phyloP scores from a whole-genome alignment of 441 rosid species.

The Arabidopsis lyrata region DNA sequence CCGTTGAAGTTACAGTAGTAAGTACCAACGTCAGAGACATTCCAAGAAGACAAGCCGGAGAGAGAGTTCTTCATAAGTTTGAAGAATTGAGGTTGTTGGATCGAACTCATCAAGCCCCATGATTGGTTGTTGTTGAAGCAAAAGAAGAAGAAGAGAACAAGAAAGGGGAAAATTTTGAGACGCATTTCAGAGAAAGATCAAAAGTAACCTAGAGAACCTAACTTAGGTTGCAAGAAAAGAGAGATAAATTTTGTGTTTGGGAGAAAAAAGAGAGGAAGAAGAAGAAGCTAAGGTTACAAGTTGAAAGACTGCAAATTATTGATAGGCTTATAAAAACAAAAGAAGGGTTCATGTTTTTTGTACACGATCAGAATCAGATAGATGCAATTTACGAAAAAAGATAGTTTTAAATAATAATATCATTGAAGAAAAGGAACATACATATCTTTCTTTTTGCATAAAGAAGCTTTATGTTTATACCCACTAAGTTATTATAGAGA shows the following conservation, averaged over 20 bases:
- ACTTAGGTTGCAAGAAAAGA: conserved; percentile 52
- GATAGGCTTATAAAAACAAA: conserved; percentile 45
- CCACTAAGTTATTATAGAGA: conserved; percentile 52
- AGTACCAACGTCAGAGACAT: conserved; percentile 46
- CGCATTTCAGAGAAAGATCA: conserved; percentile 33
- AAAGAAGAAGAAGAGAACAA: conserved; percentile 38
- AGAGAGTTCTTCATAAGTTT: conserved; percentile 63
- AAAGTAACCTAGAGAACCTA: conserved; percentile 26
- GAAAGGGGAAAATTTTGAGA: conserved; percentile 21
- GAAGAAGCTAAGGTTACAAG: conserved; percentile 47
- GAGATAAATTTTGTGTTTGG: conserved; percentile 43
- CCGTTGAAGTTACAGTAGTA: conserved; percentile 72
- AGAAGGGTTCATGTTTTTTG: conserved; percentile 30
- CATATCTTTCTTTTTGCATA: conserved; percentile 60
- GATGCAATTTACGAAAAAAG: conserved; percentile 29
- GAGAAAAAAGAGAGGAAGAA: conserved; percentile 52
- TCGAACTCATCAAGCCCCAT: conserved; percentile 35
- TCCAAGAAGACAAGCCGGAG: conserved; percentile 77
- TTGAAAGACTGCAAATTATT: conserved; percentile 48
- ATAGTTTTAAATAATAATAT: conserved; percentile 33
- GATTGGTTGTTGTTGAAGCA: conserved; percentile 32
- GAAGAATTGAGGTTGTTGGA: conserved; percentile 70
- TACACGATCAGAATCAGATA: conserved; percentile 41
- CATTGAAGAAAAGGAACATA: conserved; percentile 46
- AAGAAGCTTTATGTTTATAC: conserved; percentile 79